Base-by-base conservation (phyloP, 148 eudicot species). In the Simmondsia chinensis region DNA sequence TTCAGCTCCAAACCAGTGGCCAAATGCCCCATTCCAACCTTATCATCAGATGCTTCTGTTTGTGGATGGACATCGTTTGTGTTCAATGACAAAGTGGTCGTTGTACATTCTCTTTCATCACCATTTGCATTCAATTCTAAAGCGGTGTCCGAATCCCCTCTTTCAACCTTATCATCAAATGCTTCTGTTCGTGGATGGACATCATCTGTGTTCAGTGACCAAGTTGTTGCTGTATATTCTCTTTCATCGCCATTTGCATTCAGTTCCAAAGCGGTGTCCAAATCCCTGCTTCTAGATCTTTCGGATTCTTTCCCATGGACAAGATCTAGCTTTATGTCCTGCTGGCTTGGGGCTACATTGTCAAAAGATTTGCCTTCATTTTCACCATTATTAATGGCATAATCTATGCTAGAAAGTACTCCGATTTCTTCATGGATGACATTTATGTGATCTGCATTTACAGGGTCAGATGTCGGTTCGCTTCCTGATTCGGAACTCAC, bases 331-430 rank as follows among this genome's bases (percentile, higher is more conserved):
- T n/a, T n/a, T n/a, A n/a, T n/a, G n/a, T n/a, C n/a, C n/a, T n/a
- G n/a, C n/a, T n/a, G n/a, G n/a, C n/a, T n/a, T n/a, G 52, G 27
- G 12, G 51, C 65, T 39, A 14, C 45, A 19, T 33, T 65, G 24
- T 73, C 79, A 21, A 79, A 76, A 27, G 77, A 71, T 52, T 75
- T 70, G 36, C 81, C 73, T 52, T 63, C 78, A 48, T 65, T 75
- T 46, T 68, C 65, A 53, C 59, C 54, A 49, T 45, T 60, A 43
- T 48, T 71, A 16, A 79, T 39, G 37, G 30, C 71, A 49, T 56
- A 53, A 39, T 69, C 61, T 6, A 39, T 33, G 20, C 55, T 53
- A 14, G 54, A 20, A 19, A 48, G 41, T 50, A 51, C 39, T 12
- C 71, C 74, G 17, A 13, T 26, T 14, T 59, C 68, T 25, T 27